These are phyloP conservation scores for Xylariaceae sp. DNA, from an alignment of 2,329 filamentous ascomycete species.

Conservation along the genomic window DNA sequence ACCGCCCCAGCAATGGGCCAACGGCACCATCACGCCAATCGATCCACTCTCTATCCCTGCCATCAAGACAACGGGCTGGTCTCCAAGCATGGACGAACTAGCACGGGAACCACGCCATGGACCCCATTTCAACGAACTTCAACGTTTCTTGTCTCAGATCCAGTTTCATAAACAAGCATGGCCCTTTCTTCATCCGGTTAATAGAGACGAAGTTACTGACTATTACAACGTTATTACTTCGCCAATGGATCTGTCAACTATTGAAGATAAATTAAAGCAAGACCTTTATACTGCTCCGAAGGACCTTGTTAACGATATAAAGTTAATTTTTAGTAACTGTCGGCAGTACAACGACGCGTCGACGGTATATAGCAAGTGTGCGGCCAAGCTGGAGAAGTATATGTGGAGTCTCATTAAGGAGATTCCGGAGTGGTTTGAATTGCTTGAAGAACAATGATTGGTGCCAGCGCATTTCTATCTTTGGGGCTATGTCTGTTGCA, in stretches of 20 bases:
- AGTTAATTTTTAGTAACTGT: conserved; percentile 90
- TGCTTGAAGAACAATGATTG: conserved; percentile 11
- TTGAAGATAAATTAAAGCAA: conserved; percentile 91
- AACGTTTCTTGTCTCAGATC: conserved; percentile 88
- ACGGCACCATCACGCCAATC: conserved; percentile 70
- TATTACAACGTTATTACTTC: conserved; percentile 97
- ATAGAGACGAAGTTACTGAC: conserved; percentile 90
- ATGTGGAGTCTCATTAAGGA: conserved; percentile 92
- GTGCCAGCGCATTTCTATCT: background rate
- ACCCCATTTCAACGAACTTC: conserved; percentile 90
- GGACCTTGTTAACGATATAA: conserved; percentile 86
- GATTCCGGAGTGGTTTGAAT: conserved; percentile 77
- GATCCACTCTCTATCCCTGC: conserved; percentile 85
- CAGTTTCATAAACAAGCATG: conserved; percentile 90
- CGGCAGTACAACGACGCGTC: conserved; percentile 92
- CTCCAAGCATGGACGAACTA: conserved; percentile 92
- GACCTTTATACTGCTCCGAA: conserved; percentile 88
- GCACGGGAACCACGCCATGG: conserved; percentile 91
- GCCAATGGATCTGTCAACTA: conserved; percentile 91
- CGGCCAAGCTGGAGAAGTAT: conserved; percentile 86
- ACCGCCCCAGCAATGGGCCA: conserved; percentile 86
- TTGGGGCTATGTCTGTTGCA: background rate
- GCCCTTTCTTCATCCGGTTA: conserved; percentile 92
- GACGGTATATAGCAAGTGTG: conserved; percentile 90
- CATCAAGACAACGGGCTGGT: conserved; percentile 91